Conservation (phyloP, 2,329 filamentous ascomycete genomes). For the Colletotrichum navitas region DNA sequence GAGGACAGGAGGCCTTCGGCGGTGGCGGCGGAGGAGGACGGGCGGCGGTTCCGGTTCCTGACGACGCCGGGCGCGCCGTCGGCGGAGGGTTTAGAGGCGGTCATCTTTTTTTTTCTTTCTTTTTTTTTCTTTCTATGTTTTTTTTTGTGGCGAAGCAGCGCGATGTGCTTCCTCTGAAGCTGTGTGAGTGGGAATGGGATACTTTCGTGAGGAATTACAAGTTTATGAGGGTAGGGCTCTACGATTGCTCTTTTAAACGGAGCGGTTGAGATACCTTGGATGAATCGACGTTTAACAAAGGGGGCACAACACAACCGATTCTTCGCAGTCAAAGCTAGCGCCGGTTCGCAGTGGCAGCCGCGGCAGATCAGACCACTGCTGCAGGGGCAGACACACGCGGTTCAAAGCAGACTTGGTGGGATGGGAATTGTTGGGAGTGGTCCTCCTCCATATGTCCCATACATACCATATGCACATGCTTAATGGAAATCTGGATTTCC, state of each 20-base stretch:
- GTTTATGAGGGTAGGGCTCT: not conserved
- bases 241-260: not conserved
- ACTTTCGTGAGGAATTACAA: not conserved
- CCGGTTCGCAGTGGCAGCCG: constrained; percentile 1
- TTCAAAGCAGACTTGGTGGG: not conserved
- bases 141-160: not conserved
- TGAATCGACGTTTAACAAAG: not conserved
- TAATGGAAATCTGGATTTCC: not conserved
- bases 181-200: not conserved
- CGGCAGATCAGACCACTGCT: constrained; percentile 5
- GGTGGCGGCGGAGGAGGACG: not conserved
- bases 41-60: constrained; percentile 16
- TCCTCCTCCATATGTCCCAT: not conserved
- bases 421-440: constrained; percentile 21
- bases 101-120: not conserved
- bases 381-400: constrained; percentile 4
- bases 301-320: not conserved
- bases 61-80: constrained; percentile 6
- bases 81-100: not conserved
- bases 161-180: not conserved
- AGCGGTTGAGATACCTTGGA: not conserved
- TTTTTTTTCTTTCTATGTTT: too few relatives aligned
- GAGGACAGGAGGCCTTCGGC: constrained; percentile 43
- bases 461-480: constrained; percentile 4
- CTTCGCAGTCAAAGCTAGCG: not conserved